A percentile compares a stretch with the other conserved stretches of the same genome.
Conservation (phyloP, 805 yeast genomes). For the Candida silvicultrix region DNA sequence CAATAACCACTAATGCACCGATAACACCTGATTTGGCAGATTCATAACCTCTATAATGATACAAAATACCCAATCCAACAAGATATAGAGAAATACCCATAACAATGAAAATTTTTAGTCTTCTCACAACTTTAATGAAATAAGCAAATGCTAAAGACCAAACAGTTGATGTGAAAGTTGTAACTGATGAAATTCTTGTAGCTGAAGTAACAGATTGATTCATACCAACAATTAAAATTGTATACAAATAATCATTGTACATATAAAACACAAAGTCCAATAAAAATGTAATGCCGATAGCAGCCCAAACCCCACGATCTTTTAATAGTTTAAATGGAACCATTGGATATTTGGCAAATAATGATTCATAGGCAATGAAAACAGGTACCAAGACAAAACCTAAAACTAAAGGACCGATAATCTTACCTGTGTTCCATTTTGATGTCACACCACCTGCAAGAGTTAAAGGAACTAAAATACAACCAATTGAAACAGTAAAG, state of each 20-base stretch:
- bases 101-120: constrained; percentile 53
- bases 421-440: constrained; percentile 54
- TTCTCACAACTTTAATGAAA: constrained; percentile 38
- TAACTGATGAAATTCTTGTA: constrained; percentile 51
- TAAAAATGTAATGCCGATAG: constrained; percentile 51
- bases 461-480: constrained; percentile 67
- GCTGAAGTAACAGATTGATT: constrained; percentile 55
- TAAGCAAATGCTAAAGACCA: constrained; percentile 54
- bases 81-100: constrained; percentile 55
- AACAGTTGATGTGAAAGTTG: constrained; percentile 56
- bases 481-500: constrained; percentile 50
- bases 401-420: constrained; percentile 64
- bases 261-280: constrained; percentile 59
- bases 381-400: constrained; percentile 57
- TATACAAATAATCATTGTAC: constrained; percentile 65
- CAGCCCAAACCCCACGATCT: constrained; percentile 72
- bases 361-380: constrained; percentile 54
- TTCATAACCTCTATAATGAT: constrained; percentile 49
- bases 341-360: constrained; percentile 54
- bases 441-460: constrained; percentile 58
- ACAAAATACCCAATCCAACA: constrained; percentile 50
- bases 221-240: constrained; percentile 60
- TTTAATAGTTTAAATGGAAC: constrained; percentile 51
- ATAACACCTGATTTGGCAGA: constrained; percentile 50
- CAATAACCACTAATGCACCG: constrained; percentile 57